Evolutionary conservation across 75 land plant species (phyloP), one percentile per base, ranked within the genome.

Genomic region (Selaginella tamariscina): DNA sequence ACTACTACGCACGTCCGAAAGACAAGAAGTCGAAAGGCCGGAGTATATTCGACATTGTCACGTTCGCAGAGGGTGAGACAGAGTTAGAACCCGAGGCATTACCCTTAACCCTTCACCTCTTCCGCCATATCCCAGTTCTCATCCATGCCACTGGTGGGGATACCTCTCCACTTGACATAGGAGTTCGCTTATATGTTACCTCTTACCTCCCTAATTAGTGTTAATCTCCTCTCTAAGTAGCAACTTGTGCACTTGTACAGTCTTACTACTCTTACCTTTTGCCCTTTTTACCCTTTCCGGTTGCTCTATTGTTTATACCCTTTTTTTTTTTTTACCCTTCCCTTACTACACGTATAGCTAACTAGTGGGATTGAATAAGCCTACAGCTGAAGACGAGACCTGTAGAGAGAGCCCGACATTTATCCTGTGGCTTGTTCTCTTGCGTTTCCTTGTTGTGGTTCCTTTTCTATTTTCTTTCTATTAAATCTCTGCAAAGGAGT

Each of bases 111-210:
- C 56, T 93, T 5, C 80, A 69, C 9, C 56, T 78, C 56, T 71
- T 93, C 21, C 83, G 91, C 0, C 70, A 80, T 1, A 79, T 89
- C 28, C 49, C 49, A 39, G 49, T 39, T 39, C 79, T 81, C 74
- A 67, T 73, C 32, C 70, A 68, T 32, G 95, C 95, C 8, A 22
- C 76, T 64, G 98, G 98, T 31, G 97, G 97, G 23, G 86, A 85
- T 56, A 86, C 81, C 72, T 81, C 84, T 24, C 88, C 91, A 0
- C 63, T 85, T 22, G 98, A 93, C 64, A 77, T 93, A 32, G 83
- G 68, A 60, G 86, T 72, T 11, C 80, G 78, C 49, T 70, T 93
- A 2, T 93, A 83, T 44, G 33, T 85, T 69, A 82, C 80, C 69
- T 89, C 98, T 2, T 93, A 93, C 67, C 26, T 74, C 49, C 15